Percentiles rank a stretch among this genome's conserved stretches.
These are phyloP conservation scores for Citrus inodora DNA, from an alignment of 345 rosid species.

Conservation along the genomic window DNA sequence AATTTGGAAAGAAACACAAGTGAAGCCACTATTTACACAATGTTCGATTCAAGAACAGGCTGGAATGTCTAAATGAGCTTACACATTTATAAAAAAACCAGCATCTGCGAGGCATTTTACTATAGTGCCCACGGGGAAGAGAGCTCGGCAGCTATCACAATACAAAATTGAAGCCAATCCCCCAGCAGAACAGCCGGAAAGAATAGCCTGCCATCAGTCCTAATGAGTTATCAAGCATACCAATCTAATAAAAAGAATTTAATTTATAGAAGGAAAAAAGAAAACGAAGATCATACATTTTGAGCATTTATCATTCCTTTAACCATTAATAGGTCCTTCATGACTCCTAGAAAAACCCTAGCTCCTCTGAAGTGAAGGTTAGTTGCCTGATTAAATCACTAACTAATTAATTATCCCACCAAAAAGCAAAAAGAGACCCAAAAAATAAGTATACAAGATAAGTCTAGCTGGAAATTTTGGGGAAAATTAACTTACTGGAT, in stretches of 20 bases:
- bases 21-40: background rate
- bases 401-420: conserved; percentile 25
- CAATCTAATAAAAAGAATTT: background rate
- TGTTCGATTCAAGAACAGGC: conserved; percentile 1
- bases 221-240: background rate
- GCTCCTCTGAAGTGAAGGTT: conserved; percentile 96
- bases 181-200: conserved; percentile 96
- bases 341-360: conserved; percentile 68
- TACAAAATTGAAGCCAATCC: conserved; percentile 84
- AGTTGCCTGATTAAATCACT: conserved; percentile 65
- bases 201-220: conserved; percentile 53
- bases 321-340: conserved; percentile 60
- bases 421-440: background rate
- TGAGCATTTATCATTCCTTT: conserved; percentile 40
- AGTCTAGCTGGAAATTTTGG: conserved; percentile 37
- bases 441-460: background rate
- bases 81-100: conserved; percentile 87
- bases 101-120: conserved; percentile 95
- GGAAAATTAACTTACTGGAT: conserved; percentile 47
- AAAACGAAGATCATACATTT: too few relatives aligned
- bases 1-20: conserved; percentile 4
- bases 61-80: conserved; percentile 30
- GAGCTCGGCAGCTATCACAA: conserved; percentile 73
- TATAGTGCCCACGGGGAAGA: conserved; percentile 58
- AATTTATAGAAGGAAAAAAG: too few relatives aligned